phyloP scores from a whole-genome alignment of 306 rosid species.

The Lagenaria siceraria region DNA sequence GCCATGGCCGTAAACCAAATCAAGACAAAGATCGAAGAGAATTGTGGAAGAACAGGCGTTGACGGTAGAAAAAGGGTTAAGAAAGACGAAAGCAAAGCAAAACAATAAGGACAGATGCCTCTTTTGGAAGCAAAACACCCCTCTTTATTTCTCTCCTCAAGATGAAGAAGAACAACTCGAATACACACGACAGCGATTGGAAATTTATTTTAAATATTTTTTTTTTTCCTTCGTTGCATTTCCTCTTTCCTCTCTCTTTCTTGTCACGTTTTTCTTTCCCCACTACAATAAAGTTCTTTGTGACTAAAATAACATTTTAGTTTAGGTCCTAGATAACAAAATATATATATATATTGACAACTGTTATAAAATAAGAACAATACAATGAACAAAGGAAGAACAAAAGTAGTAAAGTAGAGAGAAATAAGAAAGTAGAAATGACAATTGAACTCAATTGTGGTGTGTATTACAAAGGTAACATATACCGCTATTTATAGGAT shows the following conservation, averaged over 20 bases:
- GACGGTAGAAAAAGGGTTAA: not conserved
- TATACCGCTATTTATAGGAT: too few species aligned
- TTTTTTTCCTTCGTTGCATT: not conserved
- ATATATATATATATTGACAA: too few species aligned
- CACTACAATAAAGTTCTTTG: not conserved
- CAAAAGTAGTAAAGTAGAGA: too few species aligned
- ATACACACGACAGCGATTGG: conserved; percentile 1
- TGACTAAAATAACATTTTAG: too few species aligned
- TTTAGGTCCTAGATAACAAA: too few species aligned
- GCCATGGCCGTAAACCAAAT: conserved; percentile 26
- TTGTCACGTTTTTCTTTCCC: not conserved
- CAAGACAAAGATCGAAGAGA: not conserved
- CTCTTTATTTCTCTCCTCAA: not conserved
- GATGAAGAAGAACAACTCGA: not conserved
- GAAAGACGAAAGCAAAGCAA: conserved; percentile 5
- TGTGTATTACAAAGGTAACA: too few species aligned
- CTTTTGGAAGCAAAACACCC: conserved; percentile 7
- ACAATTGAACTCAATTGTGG: too few species aligned
- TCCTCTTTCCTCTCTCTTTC: not conserved
- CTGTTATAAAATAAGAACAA: too few species aligned
- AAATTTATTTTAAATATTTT: not conserved
- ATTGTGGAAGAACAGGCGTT: not conserved
- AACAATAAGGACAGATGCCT: conserved; percentile 15
- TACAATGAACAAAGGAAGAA: too few species aligned
- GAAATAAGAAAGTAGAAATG: too few species aligned